These are phyloP conservation scores for Monosporozyma aerobia DNA, from an alignment of 805 yeast genomes.

Conservation along the genomic window DNA sequence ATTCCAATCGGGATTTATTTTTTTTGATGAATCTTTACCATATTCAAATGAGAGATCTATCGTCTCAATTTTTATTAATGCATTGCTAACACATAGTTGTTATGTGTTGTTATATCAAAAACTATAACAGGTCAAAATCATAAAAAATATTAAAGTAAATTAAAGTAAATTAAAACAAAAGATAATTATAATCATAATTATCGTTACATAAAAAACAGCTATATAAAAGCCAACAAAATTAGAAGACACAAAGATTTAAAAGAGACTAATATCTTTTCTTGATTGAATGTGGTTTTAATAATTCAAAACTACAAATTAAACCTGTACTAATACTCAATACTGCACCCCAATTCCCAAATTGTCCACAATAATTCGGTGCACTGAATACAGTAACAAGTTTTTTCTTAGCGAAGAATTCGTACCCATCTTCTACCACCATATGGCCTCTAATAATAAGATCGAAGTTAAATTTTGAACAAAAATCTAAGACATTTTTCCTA, in stretches of 20 bases:
- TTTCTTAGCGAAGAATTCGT: constrained; percentile 68
- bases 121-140: no score
- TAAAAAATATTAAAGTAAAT: not conserved
- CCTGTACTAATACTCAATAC: constrained; percentile 64
- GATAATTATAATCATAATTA: not conserved
- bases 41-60: no score
- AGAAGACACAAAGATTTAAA: not conserved
- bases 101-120: no score
- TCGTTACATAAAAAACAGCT: not conserved
- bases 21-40: not conserved
- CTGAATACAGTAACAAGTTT: constrained; percentile 69
- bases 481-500: constrained; percentile 55
- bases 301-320: constrained; percentile 62
- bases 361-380: constrained; percentile 82
- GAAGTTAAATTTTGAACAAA: constrained; percentile 55
- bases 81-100: no score
- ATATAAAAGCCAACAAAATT: not conserved
- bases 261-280: not conserved
- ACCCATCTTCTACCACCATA: constrained; percentile 86
- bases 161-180: not conserved
- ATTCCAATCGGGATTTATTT: not conserved
- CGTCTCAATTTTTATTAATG: no score
- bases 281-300: constrained; percentile 46
- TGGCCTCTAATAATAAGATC: constrained; percentile 76
- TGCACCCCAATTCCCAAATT: constrained; percentile 72